Evolutionary conservation across 441 rosid genomes (phyloP).

Genomic region (Erodium moschatum): DNA sequence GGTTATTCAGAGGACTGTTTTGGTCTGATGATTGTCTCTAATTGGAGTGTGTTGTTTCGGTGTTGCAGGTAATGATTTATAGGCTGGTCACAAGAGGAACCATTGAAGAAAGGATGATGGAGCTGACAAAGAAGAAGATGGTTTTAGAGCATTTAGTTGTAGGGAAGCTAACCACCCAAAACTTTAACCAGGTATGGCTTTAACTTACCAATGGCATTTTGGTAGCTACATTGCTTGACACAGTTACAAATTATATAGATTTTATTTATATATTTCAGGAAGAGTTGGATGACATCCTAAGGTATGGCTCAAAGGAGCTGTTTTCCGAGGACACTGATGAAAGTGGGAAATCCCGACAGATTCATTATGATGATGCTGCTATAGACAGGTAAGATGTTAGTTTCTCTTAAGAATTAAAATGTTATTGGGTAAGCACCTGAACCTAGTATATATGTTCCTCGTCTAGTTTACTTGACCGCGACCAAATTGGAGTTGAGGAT

Average conservation of each 20-base stretch:
- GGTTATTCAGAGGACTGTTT: not conserved
- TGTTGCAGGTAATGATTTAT: constrained; percentile 80
- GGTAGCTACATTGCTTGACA: not conserved
- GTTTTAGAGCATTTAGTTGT: constrained; percentile 99
- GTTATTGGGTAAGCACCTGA: not conserved
- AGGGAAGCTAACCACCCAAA: constrained; percentile 91
- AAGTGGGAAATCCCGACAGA: constrained; percentile 89
- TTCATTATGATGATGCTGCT: constrained; percentile 93
- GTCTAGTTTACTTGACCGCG: constrained; percentile 78
- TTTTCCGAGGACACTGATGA: constrained; percentile 95
- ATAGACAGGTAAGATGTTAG: constrained; percentile 59
- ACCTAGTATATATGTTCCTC: constrained; percentile 14
- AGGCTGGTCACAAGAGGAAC: constrained; percentile 83
- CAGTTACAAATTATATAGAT: not conserved
- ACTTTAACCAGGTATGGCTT: constrained; percentile 78
- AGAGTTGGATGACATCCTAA: constrained; percentile 95
- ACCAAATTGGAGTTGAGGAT: constrained; percentile 70
- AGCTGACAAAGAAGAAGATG: constrained; percentile 98
- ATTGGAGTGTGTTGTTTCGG: constrained; percentile 19
- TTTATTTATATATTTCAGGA: constrained; percentile 42
- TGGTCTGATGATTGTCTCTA: constrained; percentile 10
- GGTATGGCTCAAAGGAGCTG: constrained; percentile 95
- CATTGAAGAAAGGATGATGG: constrained; percentile 99
- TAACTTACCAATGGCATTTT: not conserved
- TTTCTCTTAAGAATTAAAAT: constrained; percentile 4